Conservation (phyloP, 176 grass and related monocot species). For the Pontederia crassipes region DNA sequence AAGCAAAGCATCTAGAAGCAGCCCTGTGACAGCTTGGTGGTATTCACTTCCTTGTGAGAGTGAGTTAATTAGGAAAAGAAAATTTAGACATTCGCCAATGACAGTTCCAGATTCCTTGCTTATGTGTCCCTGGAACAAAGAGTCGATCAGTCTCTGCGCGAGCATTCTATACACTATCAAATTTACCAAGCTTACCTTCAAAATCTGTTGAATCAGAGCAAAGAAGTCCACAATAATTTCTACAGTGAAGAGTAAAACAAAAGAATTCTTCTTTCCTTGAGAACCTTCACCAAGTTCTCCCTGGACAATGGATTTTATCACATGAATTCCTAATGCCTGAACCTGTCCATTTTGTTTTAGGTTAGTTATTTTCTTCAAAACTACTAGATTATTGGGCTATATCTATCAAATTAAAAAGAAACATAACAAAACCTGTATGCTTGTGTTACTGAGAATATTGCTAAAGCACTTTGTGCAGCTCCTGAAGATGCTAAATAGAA, state of each 20-base stretch:
- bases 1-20: conserved; percentile 69
- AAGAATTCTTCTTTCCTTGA: conserved; percentile 32
- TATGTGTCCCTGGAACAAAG: conserved; percentile 58
- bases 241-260: conserved; percentile 46
- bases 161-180: not conserved
- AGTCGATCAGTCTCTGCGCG: conserved; percentile 12
- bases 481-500: conserved; percentile 42
- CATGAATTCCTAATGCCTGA: conserved; percentile 59
- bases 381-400: conserved; percentile 6
- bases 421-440: conserved; percentile 42
- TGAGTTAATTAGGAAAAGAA: conserved; percentile 73
- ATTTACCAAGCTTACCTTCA: conserved; percentile 53
- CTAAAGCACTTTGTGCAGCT: conserved; percentile 51
- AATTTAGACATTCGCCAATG: conserved; percentile 70
- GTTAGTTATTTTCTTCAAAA: conserved; percentile 14
- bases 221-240: conserved; percentile 70
- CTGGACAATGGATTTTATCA: conserved; percentile 73
- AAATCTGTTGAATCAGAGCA: conserved; percentile 42
- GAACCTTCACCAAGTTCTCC: conserved; percentile 63
- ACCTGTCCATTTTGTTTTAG: conserved; percentile 40
- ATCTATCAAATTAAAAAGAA: not conserved
- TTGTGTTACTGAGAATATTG: conserved; percentile 41
- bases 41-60: conserved; percentile 50
- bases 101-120: conserved; percentile 53
- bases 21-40: conserved; percentile 45